A percentile compares a stretch with the other conserved stretches of the same genome.
Conservation (phyloP, 2,329 filamentous ascomycete genomes). For the Verticillium albo-atrum region DNA sequence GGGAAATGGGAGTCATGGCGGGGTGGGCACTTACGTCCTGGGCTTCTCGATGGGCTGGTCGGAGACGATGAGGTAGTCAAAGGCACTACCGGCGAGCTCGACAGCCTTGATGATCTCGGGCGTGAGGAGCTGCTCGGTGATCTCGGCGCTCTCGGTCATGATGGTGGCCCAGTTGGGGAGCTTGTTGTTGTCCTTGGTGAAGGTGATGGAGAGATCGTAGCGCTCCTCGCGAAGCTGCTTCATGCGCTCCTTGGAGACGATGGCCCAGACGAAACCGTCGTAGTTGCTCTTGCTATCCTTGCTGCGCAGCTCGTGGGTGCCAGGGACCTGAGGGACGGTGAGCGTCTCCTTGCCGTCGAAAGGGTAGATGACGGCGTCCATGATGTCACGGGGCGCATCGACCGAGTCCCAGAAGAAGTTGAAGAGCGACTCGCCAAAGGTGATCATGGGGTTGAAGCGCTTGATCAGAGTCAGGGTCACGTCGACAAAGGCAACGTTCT, state of each 20-base stretch:
- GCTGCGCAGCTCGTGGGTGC: conserved; percentile 50
- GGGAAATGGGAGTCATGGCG: not conserved
- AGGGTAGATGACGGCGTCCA: conserved; percentile 76
- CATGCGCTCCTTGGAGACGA: conserved; percentile 96
- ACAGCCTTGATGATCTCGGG: conserved; percentile 81
- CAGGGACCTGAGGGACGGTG: conserved; percentile 63
- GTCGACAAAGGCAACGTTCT: conserved; percentile 90
- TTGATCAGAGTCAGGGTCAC: conserved; percentile 77
- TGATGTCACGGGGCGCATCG: conserved; percentile 61
- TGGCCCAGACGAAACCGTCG: conserved; percentile 89
- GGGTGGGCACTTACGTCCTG: conserved; percentile 57
- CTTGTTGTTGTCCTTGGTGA: conserved; percentile 88
- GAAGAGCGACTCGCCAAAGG: conserved; percentile 58
- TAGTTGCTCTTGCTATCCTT: conserved; percentile 64
- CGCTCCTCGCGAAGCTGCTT: conserved; percentile 83
- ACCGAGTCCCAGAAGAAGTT: conserved; percentile 79
- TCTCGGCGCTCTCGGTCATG: conserved; percentile 95
- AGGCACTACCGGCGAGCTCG: conserved; percentile 69
- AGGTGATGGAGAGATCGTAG: conserved; percentile 89
- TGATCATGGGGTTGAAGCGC: conserved; percentile 74
- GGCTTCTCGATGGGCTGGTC: conserved; percentile 90
- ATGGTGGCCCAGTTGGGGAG: conserved; percentile 85
- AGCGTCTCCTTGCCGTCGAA: conserved; percentile 90
- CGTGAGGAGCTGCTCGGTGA: conserved; percentile 83
- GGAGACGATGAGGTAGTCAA: conserved; percentile 84